Percentiles rank a stretch among this genome's conserved stretches.
Evolutionary conservation across 495 filamentous ascomycete genomes (phyloP).

Genomic region (Aspergillus homomorphus): DNA sequence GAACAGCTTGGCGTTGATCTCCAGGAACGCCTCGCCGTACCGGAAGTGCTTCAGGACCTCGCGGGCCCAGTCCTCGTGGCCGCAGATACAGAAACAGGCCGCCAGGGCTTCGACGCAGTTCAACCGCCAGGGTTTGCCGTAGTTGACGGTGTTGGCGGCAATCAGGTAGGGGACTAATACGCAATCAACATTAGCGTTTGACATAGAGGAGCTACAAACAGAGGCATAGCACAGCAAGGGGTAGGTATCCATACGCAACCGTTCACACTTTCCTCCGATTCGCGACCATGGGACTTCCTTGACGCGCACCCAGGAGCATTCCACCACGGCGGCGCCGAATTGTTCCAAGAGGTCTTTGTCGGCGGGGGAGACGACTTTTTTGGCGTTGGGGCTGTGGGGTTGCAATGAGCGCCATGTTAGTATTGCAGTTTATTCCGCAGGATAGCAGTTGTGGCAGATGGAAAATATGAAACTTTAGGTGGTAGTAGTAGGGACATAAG

Average conservation of each 20-base stretch:
- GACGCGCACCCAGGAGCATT: constrained; percentile 93
- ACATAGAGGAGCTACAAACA: too few species aligned
- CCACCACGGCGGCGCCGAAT: constrained; percentile 91
- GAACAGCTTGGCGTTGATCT: constrained; percentile 80
- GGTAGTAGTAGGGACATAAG: not conserved
- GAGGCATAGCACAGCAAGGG: too few species aligned
- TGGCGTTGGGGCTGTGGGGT: constrained; percentile 77
- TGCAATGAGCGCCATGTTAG: not conserved
- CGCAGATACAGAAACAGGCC: constrained; percentile 88
- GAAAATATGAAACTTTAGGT: not conserved
- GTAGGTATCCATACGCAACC: constrained; percentile 54
- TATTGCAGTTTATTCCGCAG: too few species aligned
- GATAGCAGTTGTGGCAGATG: too few species aligned
- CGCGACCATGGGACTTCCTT: constrained; percentile 85
- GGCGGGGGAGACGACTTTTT: constrained; percentile 73
- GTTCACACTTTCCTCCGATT: constrained; percentile 93
- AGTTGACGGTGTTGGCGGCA: constrained; percentile 95
- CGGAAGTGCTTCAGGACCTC: constrained; percentile 78
- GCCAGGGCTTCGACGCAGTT: constrained; percentile 96
- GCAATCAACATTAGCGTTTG: too few species aligned
- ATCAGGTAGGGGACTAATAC: constrained; percentile 82
- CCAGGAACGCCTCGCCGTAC: constrained; percentile 81
- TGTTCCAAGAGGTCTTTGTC: constrained; percentile 78
- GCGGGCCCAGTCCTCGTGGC: constrained; percentile 85
- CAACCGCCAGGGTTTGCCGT: constrained; percentile 87